Percentiles rank a stretch among this genome's conserved stretches.
Conservation (phyloP, 257 asterid species). For the Leptodermis oblonga region DNA sequence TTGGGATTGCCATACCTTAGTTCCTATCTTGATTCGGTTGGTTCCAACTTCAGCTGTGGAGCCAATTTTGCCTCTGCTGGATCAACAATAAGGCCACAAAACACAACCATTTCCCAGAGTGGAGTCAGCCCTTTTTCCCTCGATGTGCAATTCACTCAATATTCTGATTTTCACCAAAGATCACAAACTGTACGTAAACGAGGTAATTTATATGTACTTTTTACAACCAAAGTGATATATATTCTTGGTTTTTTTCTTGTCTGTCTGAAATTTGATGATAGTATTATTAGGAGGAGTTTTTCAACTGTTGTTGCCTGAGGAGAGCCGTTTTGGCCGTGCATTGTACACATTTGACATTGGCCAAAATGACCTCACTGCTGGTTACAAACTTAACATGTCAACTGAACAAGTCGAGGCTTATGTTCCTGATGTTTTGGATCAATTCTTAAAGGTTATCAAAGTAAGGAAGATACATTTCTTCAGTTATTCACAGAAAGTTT, state of each 20-base stretch:
- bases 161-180: conserved; percentile 49
- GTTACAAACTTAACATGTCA: conserved; percentile 61
- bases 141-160: conserved; percentile 53
- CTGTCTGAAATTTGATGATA: background rate
- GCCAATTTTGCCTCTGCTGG: conserved; percentile 92
- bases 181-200: conserved; percentile 43
- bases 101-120: conserved; percentile 65
- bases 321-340: conserved; percentile 41
- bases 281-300: conserved; percentile 30
- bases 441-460: conserved; percentile 50
- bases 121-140: conserved; percentile 81
- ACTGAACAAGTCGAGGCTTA: conserved; percentile 62
- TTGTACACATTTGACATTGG: conserved; percentile 76
- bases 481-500: background rate
- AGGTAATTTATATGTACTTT: conserved; percentile 25
- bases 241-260: background rate
- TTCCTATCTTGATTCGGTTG: conserved; percentile 73
- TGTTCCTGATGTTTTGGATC: conserved; percentile 58
- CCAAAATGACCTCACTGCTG: conserved; percentile 80
- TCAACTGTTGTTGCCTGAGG: conserved; percentile 39
- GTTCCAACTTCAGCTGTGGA: conserved; percentile 76
- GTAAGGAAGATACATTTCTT: conserved; percentile 19
- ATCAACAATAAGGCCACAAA: conserved; percentile 75
- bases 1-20: conserved; percentile 53
- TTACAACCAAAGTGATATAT: background rate